Percentiles rank a stretch among this genome's conserved stretches.
Conservation (phyloP, 352 stramenopile genomes). For the Pythium volutum region DNA sequence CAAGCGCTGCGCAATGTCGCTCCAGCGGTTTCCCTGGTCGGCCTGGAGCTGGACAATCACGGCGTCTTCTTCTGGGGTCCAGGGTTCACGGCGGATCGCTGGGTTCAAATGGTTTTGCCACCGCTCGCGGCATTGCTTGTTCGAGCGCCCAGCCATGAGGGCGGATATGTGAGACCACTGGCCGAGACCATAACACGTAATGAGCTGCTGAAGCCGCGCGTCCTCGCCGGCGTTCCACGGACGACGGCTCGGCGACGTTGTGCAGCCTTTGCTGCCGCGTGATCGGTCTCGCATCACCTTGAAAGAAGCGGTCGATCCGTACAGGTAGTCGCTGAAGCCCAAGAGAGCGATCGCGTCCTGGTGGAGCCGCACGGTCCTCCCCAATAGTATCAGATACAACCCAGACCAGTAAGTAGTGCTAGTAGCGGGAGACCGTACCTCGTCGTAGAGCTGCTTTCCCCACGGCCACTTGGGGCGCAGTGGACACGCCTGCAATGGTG, state of each 20-base stretch:
- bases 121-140: slow-evolving; percentile 88
- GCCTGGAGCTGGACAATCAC: slow-evolving; percentile 86
- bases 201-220: background rate
- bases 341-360: no score
- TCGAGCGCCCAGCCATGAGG: slow-evolving; percentile 77
- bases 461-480: no score
- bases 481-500: no score
- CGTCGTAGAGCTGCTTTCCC: no score
- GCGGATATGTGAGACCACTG: background rate
- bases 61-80: slow-evolving; percentile 83
- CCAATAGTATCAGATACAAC: no score
- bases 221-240: background rate
- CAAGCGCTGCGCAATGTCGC: slow-evolving; percentile 87
- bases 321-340: no score
- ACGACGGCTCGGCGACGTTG: background rate
- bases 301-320: no score
- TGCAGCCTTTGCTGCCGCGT: no score
- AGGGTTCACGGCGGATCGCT: slow-evolving; percentile 76
- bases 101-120: slow-evolving; percentile 91
- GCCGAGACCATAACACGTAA: background rate
- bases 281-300: no score
- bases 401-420: no score
- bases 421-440: no score
- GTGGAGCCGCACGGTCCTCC: background rate
- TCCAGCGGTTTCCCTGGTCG: slow-evolving; percentile 87